Evolutionary conservation across 176 grass and related monocot genomes (phyloP), one percentile per base, ranked within the genome.

Genomic region (Eleusine indica): DNA sequence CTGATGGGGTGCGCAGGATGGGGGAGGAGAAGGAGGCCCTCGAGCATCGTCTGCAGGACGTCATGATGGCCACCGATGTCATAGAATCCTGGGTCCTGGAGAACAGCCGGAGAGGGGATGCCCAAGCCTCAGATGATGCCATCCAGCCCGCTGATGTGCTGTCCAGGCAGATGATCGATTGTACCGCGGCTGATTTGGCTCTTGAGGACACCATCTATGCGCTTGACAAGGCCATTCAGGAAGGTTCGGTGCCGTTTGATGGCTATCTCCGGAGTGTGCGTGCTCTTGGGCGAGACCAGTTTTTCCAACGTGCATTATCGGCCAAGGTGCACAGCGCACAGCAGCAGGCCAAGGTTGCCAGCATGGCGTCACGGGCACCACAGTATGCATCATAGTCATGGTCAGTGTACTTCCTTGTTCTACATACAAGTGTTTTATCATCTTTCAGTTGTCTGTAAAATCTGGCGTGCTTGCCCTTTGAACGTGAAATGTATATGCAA

Each of bases 141-240:
- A 83, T 94, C 19, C 47, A 88, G 42, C 80, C 86, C 0, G 85
- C 65, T 0, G 94, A 94, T 67, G 86, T 68, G 32, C 85, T 97
- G 29, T 97, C 94, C 47, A 86, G 74, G 77, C 94, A 97, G 89
- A 94, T 94, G 86, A 71, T 92, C 6, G 90, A 94, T 30, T 92
- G 91, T 81, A 94, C 94, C 0, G 92, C 88, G 0, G 83, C 91
- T 1, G 94, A 97, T 78, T 75, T 94, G 76, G 91, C 92, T 0
- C 83, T 86, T 0, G 94, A 97, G 80, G 94, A 97, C 49, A 85
- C 92, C 28, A 89, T 97, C 62, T 92, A 97, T 10, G 85, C 91
- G 0, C 90, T 97, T 1, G 94, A 97, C 84, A 97, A 92, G 80
- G 94, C 94, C 0, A 81, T 87, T 52, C 94, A 97, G 71, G 94